Evolutionary conservation across 1,139 yeast species (phyloP), one percentile per base, ranked within the genome.

Genomic region (Candida labiduridarum): DNA sequence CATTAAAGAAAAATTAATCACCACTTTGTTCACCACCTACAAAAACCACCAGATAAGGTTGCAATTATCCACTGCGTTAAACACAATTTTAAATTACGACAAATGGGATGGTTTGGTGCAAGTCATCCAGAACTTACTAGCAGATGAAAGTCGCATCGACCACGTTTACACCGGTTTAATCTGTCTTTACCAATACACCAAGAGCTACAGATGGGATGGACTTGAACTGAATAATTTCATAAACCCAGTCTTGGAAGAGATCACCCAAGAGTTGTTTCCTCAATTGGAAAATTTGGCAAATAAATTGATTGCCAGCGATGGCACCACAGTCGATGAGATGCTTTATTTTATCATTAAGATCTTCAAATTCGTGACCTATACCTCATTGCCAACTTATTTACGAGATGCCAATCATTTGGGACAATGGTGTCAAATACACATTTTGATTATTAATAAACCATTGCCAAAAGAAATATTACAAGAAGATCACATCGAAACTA

Each of bases 341-440:
- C 65, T 84, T 51, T 85, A 85, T 62, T 68, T 83, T 61, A 79
- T 84, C 36, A 67, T 85, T 51, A 87, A 87, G 63, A 79, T 81
- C 31, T 85, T 85, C 74, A 86, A 86, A 63, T 86, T 76, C 59
- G 69, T 82, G 18, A 82, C 89, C 3, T 76, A 72, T 56, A 76
- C 82, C 25, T 75, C 78, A 29, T 72, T 85, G 47, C 89, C 91
- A 3, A 68, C 74, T 7, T 85, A 84, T 62, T 78, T 86, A 53
- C 82, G 66, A 49, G 76, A 80, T 55, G 65, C 76, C 12, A 65
- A 72, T 29, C 78, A 80, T 50, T 66, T 86, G 56, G 84, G 85
- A 30, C 72, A 74, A 42, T 86, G 92, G 92, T 80, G 87, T 54
- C 81, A 80, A 49, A 67, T 80, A 49, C 89, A 84, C 60, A 72